These are phyloP conservation scores for Melaleuca alternifolia DNA, from an alignment of 345 rosid species.

Conservation along the genomic window DNA sequence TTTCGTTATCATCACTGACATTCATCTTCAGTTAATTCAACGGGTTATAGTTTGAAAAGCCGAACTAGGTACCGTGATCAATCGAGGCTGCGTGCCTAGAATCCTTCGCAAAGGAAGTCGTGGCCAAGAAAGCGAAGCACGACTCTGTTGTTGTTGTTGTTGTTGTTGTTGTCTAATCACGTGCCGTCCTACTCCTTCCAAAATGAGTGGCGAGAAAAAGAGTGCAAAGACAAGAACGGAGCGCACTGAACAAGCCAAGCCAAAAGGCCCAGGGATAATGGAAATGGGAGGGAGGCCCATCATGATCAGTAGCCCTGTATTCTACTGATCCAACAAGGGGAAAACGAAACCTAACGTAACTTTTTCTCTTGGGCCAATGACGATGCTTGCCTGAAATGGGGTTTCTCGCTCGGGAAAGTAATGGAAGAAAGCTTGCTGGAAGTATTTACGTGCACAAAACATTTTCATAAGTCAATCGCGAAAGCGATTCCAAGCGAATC, in stretches of 20 bases:
- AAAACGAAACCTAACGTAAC: too few relatives aligned
- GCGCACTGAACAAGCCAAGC: background rate
- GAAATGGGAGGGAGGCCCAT: background rate
- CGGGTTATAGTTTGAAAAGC: too few relatives aligned
- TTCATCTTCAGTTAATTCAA: too few relatives aligned
- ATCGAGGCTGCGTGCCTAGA: background rate
- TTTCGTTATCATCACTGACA: too few relatives aligned
- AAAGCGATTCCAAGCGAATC: background rate
- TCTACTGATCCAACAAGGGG: too few relatives aligned
- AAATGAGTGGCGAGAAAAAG: background rate
- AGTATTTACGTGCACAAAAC: background rate
- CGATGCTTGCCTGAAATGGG: background rate
- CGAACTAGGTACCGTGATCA: too few relatives aligned
- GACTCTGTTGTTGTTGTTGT: background rate
- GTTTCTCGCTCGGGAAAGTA: background rate
- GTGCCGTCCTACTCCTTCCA: background rate
- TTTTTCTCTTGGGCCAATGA: too few relatives aligned
- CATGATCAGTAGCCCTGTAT: background rate
- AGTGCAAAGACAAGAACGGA: background rate
- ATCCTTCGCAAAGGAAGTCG: background rate
- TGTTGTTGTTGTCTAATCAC: background rate
- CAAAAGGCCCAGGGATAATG: background rate
- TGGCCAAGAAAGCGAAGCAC: background rate
- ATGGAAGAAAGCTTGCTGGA: background rate
- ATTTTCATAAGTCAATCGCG: background rate